Evolutionary conservation across 139 green algal genomes (phyloP), one percentile per base, ranked within the genome.

Genomic region (Chlorokybus atmophyticus): DNA sequence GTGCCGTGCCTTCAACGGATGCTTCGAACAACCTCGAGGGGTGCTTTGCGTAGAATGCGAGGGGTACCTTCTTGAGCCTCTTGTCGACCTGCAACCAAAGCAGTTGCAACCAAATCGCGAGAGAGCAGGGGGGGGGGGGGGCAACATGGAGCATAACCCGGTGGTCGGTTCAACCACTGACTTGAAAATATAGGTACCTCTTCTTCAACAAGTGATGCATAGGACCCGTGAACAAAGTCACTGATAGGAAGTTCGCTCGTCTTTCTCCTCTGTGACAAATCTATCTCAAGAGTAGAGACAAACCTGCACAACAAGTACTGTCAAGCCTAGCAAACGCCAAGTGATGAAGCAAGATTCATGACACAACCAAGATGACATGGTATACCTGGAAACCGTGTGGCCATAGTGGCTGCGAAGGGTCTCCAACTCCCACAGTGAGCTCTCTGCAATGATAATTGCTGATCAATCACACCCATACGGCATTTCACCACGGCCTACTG

Each of bases 361-460:
- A n/a, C n/a, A n/a, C n/a, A n/a, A 31, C 14, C 48, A 55, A 29
- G 48, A 19, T 14, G 23, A 7, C 6, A 24, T 41, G 59, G 28
- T 14, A 32, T 17, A 54, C 25, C 39, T n/a, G 0, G 44, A 23
- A 55, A 94, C 87, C 64, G 86, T 68, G 2, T 85, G 85, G 57
- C 74, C 83, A 67, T 84, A 84, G 67, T 97, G 88, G 32, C 66
- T 57, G n/a, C 68, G 55, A 7, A 96, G 67, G 1, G 75, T 74
- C 27, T 81, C 74, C 17, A 95, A 31, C 78, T 98, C 90, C 90
- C 90, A 98, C 66, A 98, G 68, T 6, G 75, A 87, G 70, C 83
- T 94, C 68, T 94, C 84, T 41, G 59, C 28, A 39, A 8, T 8
- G 8, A 21, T 7, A 21, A 52, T n/a, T n/a, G n/a, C n/a, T n/a